phyloP scores from a whole-genome alignment of 192 early-diverging fungal species.

The Coemansia sp. region DNA sequence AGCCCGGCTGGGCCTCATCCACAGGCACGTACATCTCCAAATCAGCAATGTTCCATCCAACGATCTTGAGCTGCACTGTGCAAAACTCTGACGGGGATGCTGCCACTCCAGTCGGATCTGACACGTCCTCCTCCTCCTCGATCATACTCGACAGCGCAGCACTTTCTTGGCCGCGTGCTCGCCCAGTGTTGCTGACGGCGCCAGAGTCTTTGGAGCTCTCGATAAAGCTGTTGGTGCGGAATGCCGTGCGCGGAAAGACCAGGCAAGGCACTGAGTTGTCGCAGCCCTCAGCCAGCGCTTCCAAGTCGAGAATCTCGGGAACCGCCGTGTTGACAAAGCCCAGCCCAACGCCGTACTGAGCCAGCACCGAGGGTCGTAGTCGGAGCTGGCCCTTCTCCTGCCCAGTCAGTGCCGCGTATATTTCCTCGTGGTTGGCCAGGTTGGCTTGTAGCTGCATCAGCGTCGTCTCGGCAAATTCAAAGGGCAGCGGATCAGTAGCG shows the following conservation, averaged over 20 bases:
- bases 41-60: slow-evolving; percentile 43
- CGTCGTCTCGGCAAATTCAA: slow-evolving; percentile 41
- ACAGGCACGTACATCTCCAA: slow-evolving; percentile 61
- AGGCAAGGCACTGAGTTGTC: slow-evolving; percentile 39
- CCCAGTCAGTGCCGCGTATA: slow-evolving; percentile 46
- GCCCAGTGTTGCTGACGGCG: background rate
- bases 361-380: slow-evolving; percentile 42
- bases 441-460: slow-evolving; percentile 22
- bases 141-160: slow-evolving; percentile 28
- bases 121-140: slow-evolving; percentile 5
- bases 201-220: slow-evolving; percentile 13
- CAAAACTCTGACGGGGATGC: slow-evolving; percentile 15
- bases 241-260: slow-evolving; percentile 57
- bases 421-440: slow-evolving; percentile 46
- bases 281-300: slow-evolving; percentile 30
- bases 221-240: slow-evolving; percentile 58
- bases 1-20: slow-evolving; percentile 53
- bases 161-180: background rate
- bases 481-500: slow-evolving; percentile 29
- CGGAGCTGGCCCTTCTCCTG: slow-evolving; percentile 36
- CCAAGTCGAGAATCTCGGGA: slow-evolving; percentile 33
- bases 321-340: slow-evolving; percentile 41
- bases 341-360: slow-evolving; percentile 58
- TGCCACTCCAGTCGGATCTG: background rate
- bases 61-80: slow-evolving; percentile 59